Base-by-base conservation (phyloP, 768 basidiomycete species). In the Boletus vinaceobasis region DNA sequence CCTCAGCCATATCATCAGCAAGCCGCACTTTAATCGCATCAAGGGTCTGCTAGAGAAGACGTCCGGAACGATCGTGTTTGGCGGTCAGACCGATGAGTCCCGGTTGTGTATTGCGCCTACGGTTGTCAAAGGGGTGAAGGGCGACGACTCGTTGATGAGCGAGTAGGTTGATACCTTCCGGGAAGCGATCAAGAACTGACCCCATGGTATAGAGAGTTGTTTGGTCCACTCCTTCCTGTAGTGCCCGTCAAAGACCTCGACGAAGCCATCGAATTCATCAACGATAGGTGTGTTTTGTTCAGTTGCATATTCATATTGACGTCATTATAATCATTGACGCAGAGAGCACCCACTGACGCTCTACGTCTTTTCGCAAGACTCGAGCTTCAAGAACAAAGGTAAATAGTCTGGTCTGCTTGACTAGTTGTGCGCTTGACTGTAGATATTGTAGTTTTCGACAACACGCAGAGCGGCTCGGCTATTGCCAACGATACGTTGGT, bases 181-280 rank as follows among this genome's bases (percentile, higher is more conserved):
- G 32, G 14, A 48, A 48, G 8, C 15, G 31, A 43, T 11, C n/a
- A 1, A 31, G 43, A 7, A 21, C 32, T 58, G 4, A 59, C n/a
- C 14, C 5, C 5, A 43, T 17, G 40, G 0, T 7, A 9, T 58
- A 91, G 90, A 56, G 93, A 94, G 63, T 77, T 93, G 40, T 93
- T 95, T 60, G 93, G 91, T 0, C 92, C 93, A 8, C 60, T 95
- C 10, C 72, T 95, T 23, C 86, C 90, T 4, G 76, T 95, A 38
- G 73, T 94, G 1, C 80, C 85, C 0, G 84, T 93, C 26, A 80
- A 85, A n/a, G 66, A 79, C 51, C 50, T 89, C 7, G 88, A 91
- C 33, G 85, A 82, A 37, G 91, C 85, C 4, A 84, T 93, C 54
- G 77, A 80, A 11, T 84, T 83, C 52, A 78, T 93, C 50, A 86